A percentile compares a stretch with the other conserved stretches of the same genome.
These are phyloP conservation scores for Saturnispora hagleri DNA, from an alignment of 805 yeast genomes.

Conservation along the genomic window DNA sequence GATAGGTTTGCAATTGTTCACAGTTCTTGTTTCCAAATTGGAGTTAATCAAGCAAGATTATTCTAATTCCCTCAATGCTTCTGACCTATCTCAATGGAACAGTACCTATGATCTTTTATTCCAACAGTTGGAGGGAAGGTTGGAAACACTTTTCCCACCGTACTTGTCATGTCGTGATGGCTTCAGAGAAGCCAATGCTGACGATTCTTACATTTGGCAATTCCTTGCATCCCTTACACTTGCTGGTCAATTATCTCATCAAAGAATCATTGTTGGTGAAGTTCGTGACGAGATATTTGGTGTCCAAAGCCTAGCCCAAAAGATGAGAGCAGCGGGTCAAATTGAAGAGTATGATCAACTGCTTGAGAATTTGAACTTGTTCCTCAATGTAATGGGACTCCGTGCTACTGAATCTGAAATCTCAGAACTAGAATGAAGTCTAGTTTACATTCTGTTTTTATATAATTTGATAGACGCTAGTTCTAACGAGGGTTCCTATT, in stretches of 20 bases:
- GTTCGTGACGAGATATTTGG: slow-evolving; percentile 90
- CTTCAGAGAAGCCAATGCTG: slow-evolving; percentile 27
- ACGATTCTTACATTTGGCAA: slow-evolving; percentile 90
- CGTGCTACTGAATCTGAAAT: slow-evolving; percentile 87
- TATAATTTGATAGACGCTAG: background rate
- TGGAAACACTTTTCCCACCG: slow-evolving; percentile 77
- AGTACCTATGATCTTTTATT: slow-evolving; percentile 75
- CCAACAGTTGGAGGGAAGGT: slow-evolving; percentile 66
- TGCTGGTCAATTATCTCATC: slow-evolving; percentile 85
- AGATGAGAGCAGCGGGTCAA: slow-evolving; percentile 25
- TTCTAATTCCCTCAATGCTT: slow-evolving; percentile 35
- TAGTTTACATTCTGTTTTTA: background rate
- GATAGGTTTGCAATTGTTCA: slow-evolving; percentile 77
- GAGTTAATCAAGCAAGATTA: slow-evolving; percentile 86
- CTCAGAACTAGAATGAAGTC: slow-evolving; percentile 43
- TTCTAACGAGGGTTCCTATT: background rate
- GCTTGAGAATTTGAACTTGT: slow-evolving; percentile 75
- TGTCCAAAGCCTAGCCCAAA: slow-evolving; percentile 68
- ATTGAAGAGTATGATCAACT: slow-evolving; percentile 44
- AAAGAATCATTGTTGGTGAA: slow-evolving; percentile 88
- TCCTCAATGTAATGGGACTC: slow-evolving; percentile 92
- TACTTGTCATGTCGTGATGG: slow-evolving; percentile 28
- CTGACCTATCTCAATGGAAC: slow-evolving; percentile 63
- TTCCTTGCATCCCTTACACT: slow-evolving; percentile 88
- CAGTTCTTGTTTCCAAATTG: slow-evolving; percentile 85